These are phyloP conservation scores for Trebouxia gelatinosa DNA, from an alignment of 163 green algal genomes.

Conservation along the genomic window DNA sequence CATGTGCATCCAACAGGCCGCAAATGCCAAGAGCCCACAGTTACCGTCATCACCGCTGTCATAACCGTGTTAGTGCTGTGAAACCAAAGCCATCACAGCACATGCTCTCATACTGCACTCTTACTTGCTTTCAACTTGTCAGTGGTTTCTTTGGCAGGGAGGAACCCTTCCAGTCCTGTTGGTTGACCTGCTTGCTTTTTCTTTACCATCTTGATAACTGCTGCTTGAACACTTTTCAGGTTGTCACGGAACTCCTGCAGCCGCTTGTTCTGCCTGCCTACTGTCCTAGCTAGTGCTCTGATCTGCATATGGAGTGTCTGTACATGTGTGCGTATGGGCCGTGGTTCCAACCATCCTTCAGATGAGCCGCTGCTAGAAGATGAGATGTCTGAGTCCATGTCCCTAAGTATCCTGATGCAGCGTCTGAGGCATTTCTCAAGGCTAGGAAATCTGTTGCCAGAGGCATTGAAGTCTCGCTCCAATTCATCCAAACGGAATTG, in stretches of 20 bases:
- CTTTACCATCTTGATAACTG: conserved; percentile 24
- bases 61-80: too few species aligned
- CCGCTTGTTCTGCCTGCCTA: conserved; percentile 12
- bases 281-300: neutral
- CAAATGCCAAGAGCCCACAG: too few species aligned
- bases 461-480: conserved; percentile 27
- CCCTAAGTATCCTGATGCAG: conserved; percentile 15
- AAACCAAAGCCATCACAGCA: too few species aligned
- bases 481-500: conserved; percentile 32
- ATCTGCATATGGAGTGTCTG: conserved; percentile 21
- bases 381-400: conserved; percentile 24
- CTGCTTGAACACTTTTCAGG: conserved; percentile 21
- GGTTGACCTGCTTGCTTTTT: conserved; percentile 22
- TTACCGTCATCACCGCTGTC: too few species aligned
- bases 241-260: conserved; percentile 29
- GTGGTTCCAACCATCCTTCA: conserved; percentile 15
- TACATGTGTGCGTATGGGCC: conserved; percentile 1
- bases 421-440: conserved; percentile 13
- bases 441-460: conserved; percentile 23
- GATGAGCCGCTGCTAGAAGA: conserved; percentile 24
- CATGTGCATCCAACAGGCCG: too few species aligned
- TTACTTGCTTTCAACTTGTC: conserved; percentile 29
- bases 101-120: too few species aligned
- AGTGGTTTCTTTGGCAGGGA: neutral
- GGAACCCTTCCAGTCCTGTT: conserved; percentile 13